phyloP scores from a whole-genome alignment of 805 yeast species.

The Cyberlindnera mrakii region DNA sequence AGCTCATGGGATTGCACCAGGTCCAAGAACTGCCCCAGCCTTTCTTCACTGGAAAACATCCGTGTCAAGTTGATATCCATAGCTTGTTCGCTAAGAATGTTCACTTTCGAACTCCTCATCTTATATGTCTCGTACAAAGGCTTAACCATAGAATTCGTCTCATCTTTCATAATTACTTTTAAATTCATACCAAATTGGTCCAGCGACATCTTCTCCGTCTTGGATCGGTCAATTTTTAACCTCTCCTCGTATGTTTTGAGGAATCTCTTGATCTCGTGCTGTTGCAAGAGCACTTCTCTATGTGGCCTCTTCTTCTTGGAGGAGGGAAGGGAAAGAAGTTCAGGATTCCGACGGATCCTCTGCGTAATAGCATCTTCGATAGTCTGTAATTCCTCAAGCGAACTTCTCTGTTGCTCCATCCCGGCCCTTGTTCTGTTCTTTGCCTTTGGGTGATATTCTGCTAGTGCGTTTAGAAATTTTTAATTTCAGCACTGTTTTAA shows the following conservation, averaged over 20 bases:
- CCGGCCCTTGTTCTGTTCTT: conserved; percentile 13
- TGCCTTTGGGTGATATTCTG: background rate
- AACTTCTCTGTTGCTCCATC: conserved; percentile 33
- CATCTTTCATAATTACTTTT: conserved; percentile 25
- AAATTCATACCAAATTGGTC: conserved; percentile 33
- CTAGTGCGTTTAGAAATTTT: background rate
- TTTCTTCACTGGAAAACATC: conserved; percentile 55
- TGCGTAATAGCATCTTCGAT: conserved; percentile 62
- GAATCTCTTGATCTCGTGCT: conserved; percentile 59
- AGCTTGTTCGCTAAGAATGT: conserved; percentile 45
- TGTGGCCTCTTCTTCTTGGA: conserved; percentile 32
- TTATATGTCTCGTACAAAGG: conserved; percentile 13
- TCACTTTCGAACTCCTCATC: conserved; percentile 15
- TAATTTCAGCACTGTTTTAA: background rate
- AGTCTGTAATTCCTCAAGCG: conserved; percentile 61
- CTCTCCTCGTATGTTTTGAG: conserved; percentile 38
- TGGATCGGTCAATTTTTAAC: background rate
- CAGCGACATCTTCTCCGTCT: conserved; percentile 15
- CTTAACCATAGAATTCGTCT: conserved; percentile 22
- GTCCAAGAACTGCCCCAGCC: conserved; percentile 60
- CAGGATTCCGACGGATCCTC: conserved; percentile 59
- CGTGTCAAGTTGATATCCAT: conserved; percentile 40
- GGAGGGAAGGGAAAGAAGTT: conserved; percentile 31
- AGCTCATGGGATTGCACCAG: conserved; percentile 42
- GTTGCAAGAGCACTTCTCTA: conserved; percentile 51